Evolutionary conservation across 768 basidiomycete species (phyloP).

Genomic region (Mycena galopus): DNA sequence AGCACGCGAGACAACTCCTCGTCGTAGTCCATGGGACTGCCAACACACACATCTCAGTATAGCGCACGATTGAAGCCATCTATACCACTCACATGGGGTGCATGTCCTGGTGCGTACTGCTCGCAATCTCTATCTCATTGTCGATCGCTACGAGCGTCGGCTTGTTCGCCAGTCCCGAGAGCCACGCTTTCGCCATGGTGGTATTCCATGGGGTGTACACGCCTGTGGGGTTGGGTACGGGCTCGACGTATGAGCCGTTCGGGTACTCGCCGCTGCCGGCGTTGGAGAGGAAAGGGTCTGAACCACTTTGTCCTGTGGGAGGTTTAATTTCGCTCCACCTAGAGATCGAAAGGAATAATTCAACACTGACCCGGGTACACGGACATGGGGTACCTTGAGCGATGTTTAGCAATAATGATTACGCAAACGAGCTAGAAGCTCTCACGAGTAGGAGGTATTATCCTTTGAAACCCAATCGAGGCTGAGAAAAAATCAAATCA

Average conservation of each 20-base stretch:
- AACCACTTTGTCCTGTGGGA: not conserved
- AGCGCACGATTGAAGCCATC: not conserved
- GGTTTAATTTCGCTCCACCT: too few relatives aligned
- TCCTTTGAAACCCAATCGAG: not conserved
- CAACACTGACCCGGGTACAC: conserved; percentile 57
- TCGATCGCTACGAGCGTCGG: conserved; percentile 63
- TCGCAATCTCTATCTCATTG: conserved; percentile 67
- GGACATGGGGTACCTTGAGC: conserved; percentile 58
- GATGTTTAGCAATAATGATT: too few relatives aligned
- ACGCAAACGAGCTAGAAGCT: too few relatives aligned
- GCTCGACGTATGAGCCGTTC: conserved; percentile 60
- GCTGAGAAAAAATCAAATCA: not conserved
- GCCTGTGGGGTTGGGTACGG: conserved; percentile 52
- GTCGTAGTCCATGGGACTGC: conserved; percentile 61
- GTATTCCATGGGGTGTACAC: conserved; percentile 66
- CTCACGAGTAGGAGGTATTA: conserved; percentile 62
- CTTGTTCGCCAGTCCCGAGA: conserved; percentile 60
- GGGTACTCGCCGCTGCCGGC: conserved; percentile 36
- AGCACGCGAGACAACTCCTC: conserved; percentile 64
- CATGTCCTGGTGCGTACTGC: not conserved
- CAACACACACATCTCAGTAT: not conserved
- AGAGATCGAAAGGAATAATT: not conserved
- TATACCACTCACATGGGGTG: not conserved
- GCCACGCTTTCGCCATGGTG: conserved; percentile 57
- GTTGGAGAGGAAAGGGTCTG: not conserved